phyloP scores from a whole-genome alignment of 208 protist species.

The Trypanosoma brucei region DNA sequence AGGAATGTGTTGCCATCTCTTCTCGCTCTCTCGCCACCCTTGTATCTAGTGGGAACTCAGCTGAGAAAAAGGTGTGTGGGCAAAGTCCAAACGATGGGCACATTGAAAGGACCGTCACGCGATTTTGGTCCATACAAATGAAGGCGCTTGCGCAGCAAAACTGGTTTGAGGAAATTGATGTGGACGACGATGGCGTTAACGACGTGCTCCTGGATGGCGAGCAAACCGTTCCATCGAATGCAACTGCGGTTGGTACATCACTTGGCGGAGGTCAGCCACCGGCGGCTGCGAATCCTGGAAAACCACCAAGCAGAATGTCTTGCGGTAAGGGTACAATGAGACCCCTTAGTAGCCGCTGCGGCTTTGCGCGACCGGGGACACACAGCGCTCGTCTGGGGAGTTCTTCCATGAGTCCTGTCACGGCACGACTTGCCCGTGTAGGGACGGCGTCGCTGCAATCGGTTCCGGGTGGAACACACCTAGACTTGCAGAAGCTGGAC shows the following conservation, averaged over 20 bases:
- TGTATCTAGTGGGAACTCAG: neutral
- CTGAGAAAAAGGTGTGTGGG: constrained; percentile 9
- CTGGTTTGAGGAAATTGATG: constrained; percentile 94
- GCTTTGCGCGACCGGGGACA: constrained; percentile 79
- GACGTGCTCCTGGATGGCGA: constrained; percentile 91
- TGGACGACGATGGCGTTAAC: constrained; percentile 93
- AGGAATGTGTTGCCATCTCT: constrained; percentile 75
- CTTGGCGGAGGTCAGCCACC: constrained; percentile 41
- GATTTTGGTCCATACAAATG: constrained; percentile 92
- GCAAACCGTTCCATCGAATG: constrained; percentile 77
- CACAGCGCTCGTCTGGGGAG: constrained; percentile 40
- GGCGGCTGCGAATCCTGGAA: constrained; percentile 1
- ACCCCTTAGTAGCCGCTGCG: constrained; percentile 71
- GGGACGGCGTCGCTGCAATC: constrained; percentile 90
- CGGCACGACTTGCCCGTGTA: constrained; percentile 89
- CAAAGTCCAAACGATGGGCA: neutral
- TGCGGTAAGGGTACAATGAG: constrained; percentile 30
- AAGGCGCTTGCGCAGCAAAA: constrained; percentile 85
- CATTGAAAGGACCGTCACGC: constrained; percentile 33
- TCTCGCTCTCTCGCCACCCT: constrained; percentile 58
- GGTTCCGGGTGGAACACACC: constrained; percentile 72
- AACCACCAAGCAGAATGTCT: neutral
- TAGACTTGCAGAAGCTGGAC: constrained; percentile 81
- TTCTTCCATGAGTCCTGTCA: constrained; percentile 63
- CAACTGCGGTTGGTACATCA: constrained; percentile 85